Evolutionary conservation across 768 basidiomycete species (phyloP).

Genomic region (Russula sp.): DNA sequence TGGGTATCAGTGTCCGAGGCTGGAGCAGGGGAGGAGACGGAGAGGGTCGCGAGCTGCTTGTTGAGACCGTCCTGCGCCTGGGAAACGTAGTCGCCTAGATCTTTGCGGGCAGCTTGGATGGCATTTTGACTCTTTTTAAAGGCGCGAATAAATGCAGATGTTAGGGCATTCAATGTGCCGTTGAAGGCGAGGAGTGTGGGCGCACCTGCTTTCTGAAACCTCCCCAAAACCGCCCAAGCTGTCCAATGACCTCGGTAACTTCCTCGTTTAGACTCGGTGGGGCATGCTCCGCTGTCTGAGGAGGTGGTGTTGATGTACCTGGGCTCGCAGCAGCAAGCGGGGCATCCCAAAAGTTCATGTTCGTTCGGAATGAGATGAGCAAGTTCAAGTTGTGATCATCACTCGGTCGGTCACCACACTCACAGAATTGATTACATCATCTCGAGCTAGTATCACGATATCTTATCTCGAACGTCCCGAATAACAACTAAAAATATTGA

Average conservation of each 20-base stretch:
- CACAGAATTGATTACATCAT: background rate
- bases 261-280: slow-evolving; percentile 74
- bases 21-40: background rate
- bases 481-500: background rate
- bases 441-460: background rate
- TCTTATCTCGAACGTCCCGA: too few relatives aligned
- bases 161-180: background rate
- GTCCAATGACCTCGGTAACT: slow-evolving; percentile 83
- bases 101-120: slow-evolving; percentile 64
- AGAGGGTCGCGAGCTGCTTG: slow-evolving; percentile 44
- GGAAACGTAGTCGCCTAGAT: slow-evolving; percentile 62
- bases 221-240: slow-evolving; percentile 84
- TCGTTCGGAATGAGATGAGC: background rate
- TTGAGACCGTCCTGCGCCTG: slow-evolving; percentile 76
- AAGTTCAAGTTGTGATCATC: background rate
- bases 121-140: slow-evolving; percentile 57
- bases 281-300: slow-evolving; percentile 33
- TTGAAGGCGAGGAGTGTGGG: background rate
- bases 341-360: slow-evolving; percentile 26
- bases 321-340: background rate
- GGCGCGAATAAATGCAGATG: background rate
- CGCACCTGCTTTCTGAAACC: slow-evolving; percentile 84
- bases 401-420: background rate
- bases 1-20: slow-evolving; percentile 16
- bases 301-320: slow-evolving; percentile 19